Conservation (phyloP, 2,329 filamentous ascomycete genomes). For the Xylaria sp. region DNA sequence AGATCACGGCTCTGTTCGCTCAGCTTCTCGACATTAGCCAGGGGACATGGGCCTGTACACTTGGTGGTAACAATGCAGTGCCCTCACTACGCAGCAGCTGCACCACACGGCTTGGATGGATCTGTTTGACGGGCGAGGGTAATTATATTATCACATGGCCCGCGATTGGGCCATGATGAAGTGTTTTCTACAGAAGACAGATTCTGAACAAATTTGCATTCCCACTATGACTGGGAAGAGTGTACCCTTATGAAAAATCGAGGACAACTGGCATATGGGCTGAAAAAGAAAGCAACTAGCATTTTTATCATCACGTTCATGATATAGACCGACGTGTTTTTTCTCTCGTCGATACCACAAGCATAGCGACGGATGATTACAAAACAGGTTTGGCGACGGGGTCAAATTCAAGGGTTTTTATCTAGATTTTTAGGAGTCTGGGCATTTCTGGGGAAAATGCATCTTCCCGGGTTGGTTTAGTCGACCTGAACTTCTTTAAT, state of each 20-base stretch:
- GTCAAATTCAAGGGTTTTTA: background rate
- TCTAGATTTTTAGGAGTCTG: background rate
- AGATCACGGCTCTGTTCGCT: conserved; percentile 2
- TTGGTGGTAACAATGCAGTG: too few relatives aligned
- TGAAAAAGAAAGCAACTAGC: background rate
- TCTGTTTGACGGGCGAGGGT: too few relatives aligned
- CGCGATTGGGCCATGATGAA: background rate
- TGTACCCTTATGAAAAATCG: background rate
- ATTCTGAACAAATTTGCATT: background rate
- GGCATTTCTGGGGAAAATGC: background rate
- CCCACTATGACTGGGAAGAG: background rate
- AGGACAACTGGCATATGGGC: conserved; percentile 1
- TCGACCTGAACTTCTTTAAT: background rate
- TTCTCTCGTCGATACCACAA: conserved; percentile 6
- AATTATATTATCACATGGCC: too few relatives aligned
- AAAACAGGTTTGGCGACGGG: conserved; percentile 8
- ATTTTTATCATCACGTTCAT: conserved; percentile 9
- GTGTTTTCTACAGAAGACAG: background rate
- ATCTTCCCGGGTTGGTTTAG: background rate
- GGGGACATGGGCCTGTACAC: too few relatives aligned
- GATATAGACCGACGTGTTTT: conserved; percentile 1
- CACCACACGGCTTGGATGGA: background rate
- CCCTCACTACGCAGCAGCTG: background rate
- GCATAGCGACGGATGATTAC: conserved; percentile 17
- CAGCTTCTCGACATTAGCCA: conserved; percentile 14